Conservation (phyloP, 768 basidiomycete species). For the Leccinum truebloodii region DNA sequence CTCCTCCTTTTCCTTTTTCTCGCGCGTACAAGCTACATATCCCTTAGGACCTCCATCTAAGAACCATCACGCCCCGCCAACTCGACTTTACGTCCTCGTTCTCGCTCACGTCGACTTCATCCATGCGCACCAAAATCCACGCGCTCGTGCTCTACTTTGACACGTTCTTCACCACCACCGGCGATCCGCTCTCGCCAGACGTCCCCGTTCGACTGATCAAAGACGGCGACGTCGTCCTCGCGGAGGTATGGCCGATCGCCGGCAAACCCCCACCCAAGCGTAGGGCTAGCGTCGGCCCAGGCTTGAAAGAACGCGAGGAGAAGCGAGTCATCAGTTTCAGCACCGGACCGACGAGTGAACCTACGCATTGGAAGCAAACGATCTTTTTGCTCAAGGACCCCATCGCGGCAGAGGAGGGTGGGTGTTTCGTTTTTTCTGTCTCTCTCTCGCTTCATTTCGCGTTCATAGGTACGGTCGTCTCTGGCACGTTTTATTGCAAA, state of each 20-base stretch:
- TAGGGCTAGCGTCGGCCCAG: conserved; percentile 54
- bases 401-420: conserved; percentile 74
- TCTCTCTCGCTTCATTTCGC: not conserved
- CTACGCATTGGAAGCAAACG: conserved; percentile 98
- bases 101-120: conserved; percentile 60
- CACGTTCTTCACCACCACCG: conserved; percentile 75
- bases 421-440: conserved; percentile 19
- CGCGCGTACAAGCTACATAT: not conserved
- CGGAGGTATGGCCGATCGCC: conserved; percentile 80
- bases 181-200: conserved; percentile 54
- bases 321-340: conserved; percentile 70
- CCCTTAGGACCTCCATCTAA: conserved; percentile 72
- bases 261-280: conserved; percentile 62
- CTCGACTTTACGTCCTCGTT: conserved; percentile 83
- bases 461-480: conserved; percentile 63
- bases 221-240: conserved; percentile 61
- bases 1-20: not conserved
- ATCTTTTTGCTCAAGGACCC: conserved; percentile 83
- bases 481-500: conserved; percentile 79
- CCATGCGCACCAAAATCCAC: conserved; percentile 64
- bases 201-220: conserved; percentile 56
- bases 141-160: conserved; percentile 93
- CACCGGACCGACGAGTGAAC: conserved; percentile 82
- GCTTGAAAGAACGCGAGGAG: conserved; percentile 42
- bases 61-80: conserved; percentile 61